These are phyloP conservation scores for Cucumis sativus DNA, from an alignment of 306 rosid genomes.

Conservation along the genomic window Cucumber_9930_V3 NC_026657.2:33973501-33974000, in stretches of 20 bases:
- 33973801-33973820: neutral
- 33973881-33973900: neutral
- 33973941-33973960: too few relatives aligned
- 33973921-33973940: too few relatives aligned
- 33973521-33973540: conserved; percentile 86
- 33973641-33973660: neutral
- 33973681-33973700: neutral
- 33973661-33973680: neutral
- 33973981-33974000: too few relatives aligned
- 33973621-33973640: conserved; percentile 31
- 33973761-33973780: neutral
- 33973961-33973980: too few relatives aligned
- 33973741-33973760: neutral
- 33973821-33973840: neutral
- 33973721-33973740: neutral
- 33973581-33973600: conserved; percentile 62
- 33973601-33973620: conserved; percentile 69
- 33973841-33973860: neutral
- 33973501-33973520: conserved; percentile 85
- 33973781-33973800: neutral
- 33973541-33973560: conserved; percentile 94
- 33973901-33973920: neutral
- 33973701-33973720: neutral
- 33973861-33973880: neutral
- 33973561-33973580: conserved; percentile 70